These are phyloP conservation scores for Fragaria iinumae DNA, from an alignment of 306 rosid genomes.

Conservation along the genomic window DNA sequence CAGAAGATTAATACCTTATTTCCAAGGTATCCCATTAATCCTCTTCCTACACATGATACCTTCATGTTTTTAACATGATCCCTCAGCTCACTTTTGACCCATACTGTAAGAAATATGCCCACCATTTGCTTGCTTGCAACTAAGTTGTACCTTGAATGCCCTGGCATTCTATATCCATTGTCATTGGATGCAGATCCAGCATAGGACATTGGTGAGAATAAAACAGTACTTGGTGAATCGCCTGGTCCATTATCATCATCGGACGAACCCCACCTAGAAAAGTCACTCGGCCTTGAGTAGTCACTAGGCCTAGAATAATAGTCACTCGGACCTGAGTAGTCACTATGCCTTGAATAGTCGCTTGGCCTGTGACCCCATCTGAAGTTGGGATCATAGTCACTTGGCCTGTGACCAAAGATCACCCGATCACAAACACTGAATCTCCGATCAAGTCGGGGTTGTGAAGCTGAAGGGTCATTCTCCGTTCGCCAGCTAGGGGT, in stretches of 20 bases:
- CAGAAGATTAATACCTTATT: slow-evolving; percentile 68
- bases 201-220: slow-evolving; percentile 77
- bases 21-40: slow-evolving; percentile 99
- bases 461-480: slow-evolving; percentile 68
- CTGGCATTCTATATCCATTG: slow-evolving; percentile 76
- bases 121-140: slow-evolving; percentile 99
- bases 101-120: slow-evolving; percentile 90
- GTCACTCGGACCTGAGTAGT: slow-evolving; percentile 32
- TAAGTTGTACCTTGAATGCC: slow-evolving; percentile 83
- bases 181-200: slow-evolving; percentile 72
- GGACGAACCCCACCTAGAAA: slow-evolving; percentile 95
- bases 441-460: slow-evolving; percentile 82
- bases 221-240: slow-evolving; percentile 94
- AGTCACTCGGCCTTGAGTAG: slow-evolving; percentile 54
- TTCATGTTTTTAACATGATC: slow-evolving; percentile 92
- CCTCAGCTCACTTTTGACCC: slow-evolving; percentile 91
- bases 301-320: slow-evolving; percentile 51
- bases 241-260: slow-evolving; percentile 88
- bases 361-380: slow-evolving; percentile 81
- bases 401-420: slow-evolving; percentile 84
- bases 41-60: slow-evolving; percentile 95
- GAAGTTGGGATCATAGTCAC: slow-evolving; percentile 73
- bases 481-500: slow-evolving; percentile 85
- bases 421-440: slow-evolving; percentile 96
- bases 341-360: slow-evolving; percentile 63